Percentiles rank a stretch among this genome's conserved stretches.
These are phyloP conservation scores for Conidiobolus incongruus DNA, from an alignment of 371 early-diverging fungal species.

Conservation along the genomic window DNA sequence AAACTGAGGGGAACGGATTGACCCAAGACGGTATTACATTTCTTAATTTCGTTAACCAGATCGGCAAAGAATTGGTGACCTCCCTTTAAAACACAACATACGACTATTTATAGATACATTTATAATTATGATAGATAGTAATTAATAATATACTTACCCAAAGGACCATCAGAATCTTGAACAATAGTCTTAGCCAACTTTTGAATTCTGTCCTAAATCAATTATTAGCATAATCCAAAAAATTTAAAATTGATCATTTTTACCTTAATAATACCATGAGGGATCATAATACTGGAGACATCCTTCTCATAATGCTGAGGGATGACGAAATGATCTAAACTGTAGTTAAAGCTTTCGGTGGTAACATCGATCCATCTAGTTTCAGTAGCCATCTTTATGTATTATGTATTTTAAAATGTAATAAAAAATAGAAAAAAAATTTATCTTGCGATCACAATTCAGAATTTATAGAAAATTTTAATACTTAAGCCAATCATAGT, in stretches of 20 bases:
- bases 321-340: conserved; percentile 66
- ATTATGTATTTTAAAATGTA: too few relatives aligned
- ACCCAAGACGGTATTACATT: conserved; percentile 42
- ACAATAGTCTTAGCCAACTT: conserved; percentile 57
- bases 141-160: conserved; percentile 7
- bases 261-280: conserved; percentile 78
- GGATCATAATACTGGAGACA: conserved; percentile 62
- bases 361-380: conserved; percentile 54
- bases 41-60: conserved; percentile 62
- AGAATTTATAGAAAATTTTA: too few relatives aligned
- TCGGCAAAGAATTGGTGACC: conserved; percentile 75
- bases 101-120: conserved; percentile 16
- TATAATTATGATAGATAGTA: background rate
- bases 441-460: too few relatives aligned
- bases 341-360: conserved; percentile 40
- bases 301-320: conserved; percentile 67
- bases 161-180: conserved; percentile 35
- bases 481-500: too few relatives aligned
- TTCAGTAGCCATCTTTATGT: too few relatives aligned
- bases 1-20: conserved; percentile 52
- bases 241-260: background rate
- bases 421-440: too few relatives aligned
- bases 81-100: conserved; percentile 80
- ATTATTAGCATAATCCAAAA: background rate
- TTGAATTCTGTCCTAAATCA: conserved; percentile 40